Evolutionary conservation across 2,329 filamentous ascomycete genomes (phyloP), one percentile per base, ranked within the genome.

Genomic region (Aureobasidium sp.): DNA sequence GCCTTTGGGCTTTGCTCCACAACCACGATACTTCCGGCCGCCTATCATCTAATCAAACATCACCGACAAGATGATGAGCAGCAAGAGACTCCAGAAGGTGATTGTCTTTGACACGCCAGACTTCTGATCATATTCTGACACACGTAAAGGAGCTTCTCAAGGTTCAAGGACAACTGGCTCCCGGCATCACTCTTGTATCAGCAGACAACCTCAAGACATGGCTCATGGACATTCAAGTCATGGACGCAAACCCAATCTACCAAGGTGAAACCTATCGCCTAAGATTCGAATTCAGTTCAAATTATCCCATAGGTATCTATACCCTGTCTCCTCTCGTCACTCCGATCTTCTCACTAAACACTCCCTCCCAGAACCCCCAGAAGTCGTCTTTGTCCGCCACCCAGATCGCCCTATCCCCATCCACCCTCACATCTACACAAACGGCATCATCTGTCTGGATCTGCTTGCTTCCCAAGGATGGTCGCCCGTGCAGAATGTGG

Each of bases 381-480:
- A 99, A 80, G 94, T 97, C 66, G 89, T 89, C 62, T 99, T 99
- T 71, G 81, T 90, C 61, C 74, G 84, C 37, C 69, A 70, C 42
- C 73, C 76, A 0, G 73, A 75, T 44, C 81, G 83, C 45, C 77
- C 80, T 2, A 92, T 99, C 69, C 94, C 94, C 1, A 92, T 96
- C 74, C 94, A 99, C 71, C 94, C 94, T 3, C 94, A 99, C 77
- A 90, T 99, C 75, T 99, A 99, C 79, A 94, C 89, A 68, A 99
- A 99, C 75, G 94, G 94, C 68, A 96, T 97, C 74, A 99, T 99
- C 72, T 99, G 94, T 71, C 87, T 99, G 53, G 94, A 99, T 69
- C 83, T 99, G 1, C 85, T 99, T 9, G 91, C 91, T 58, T 80
- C 83, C 10, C 87, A 91, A 65, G 94, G 94, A 62, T 99, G 94